Evolutionary conservation across 1,284 basidiomycete genomes (phyloP).

Genomic region (Coniferiporia sulphurascens): DNA sequence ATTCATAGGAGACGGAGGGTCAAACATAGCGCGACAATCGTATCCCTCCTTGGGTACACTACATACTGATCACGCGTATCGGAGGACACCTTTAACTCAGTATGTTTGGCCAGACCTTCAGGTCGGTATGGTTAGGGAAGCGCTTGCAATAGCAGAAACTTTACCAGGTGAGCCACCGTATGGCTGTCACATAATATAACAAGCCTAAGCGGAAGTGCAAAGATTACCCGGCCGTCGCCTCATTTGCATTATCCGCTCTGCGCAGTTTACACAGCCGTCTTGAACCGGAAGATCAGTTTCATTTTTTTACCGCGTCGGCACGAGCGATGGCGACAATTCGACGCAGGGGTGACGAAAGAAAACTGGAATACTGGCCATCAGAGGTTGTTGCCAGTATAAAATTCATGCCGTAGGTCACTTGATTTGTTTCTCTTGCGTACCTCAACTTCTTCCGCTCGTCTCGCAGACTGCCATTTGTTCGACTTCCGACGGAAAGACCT

Average conservation of each 20-base stretch:
- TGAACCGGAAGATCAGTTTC: conserved; percentile 67
- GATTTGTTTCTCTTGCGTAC: neutral
- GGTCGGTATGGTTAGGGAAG: conserved; percentile 86
- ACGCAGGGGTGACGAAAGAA: conserved; percentile 66
- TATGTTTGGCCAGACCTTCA: conserved; percentile 95
- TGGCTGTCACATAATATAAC: conserved; percentile 4
- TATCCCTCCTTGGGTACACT: neutral
- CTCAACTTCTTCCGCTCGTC: neutral
- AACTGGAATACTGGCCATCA: conserved; percentile 80
- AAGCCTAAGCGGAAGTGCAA: conserved; percentile 19
- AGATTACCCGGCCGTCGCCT: conserved; percentile 76
- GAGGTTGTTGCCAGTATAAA: conserved; percentile 77
- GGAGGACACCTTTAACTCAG: conserved; percentile 39
- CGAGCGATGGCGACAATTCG: conserved; percentile 68
- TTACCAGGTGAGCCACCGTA: conserved; percentile 65
- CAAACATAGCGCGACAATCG: neutral
- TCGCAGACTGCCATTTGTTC: conserved; percentile 63
- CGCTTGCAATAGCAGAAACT: conserved; percentile 84
- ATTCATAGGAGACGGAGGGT: conserved; percentile 3
- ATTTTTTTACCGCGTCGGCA: conserved; percentile 67
- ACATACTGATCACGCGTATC: conserved; percentile 1
- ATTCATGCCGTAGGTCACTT: conserved; percentile 57
- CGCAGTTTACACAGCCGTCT: conserved; percentile 64
- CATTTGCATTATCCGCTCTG: conserved; percentile 74
- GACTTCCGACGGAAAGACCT: conserved; percentile 71